Percentiles rank a stretch among this genome's conserved stretches.
Evolutionary conservation across 352 stramenopile species (phyloP).

Genomic region (Phytophthora litchii): DNA sequence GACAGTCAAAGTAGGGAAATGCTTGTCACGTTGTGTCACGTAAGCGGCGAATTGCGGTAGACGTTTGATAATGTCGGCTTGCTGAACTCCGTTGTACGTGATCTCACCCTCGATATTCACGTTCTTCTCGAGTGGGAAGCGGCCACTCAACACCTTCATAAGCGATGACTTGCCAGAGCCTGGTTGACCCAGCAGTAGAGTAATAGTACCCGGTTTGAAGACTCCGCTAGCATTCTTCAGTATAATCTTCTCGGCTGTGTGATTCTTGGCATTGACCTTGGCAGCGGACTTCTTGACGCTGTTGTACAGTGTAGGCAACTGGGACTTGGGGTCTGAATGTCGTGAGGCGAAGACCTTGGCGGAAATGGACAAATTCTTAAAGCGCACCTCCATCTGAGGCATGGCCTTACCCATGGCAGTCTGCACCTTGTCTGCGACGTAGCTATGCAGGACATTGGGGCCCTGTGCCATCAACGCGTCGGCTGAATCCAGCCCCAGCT

Average conservation of each 20-base stretch:
- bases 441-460: constrained; percentile 29
- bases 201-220: constrained; percentile 37
- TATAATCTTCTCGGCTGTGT: constrained; percentile 44
- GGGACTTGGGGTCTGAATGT: constrained; percentile 16
- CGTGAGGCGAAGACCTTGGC: constrained; percentile 26
- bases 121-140: constrained; percentile 28
- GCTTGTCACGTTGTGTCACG: constrained; percentile 78
- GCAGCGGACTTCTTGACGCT: constrained; percentile 36
- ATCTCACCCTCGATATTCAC: constrained; percentile 26
- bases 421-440: constrained; percentile 27
- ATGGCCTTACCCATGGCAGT: constrained; percentile 24
- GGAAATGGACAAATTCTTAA: constrained; percentile 32
- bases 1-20: constrained; percentile 68
- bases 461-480: constrained; percentile 35
- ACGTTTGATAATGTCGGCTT: constrained; percentile 26
- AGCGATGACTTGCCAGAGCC: constrained; percentile 30
- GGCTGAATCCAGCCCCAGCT: constrained; percentile 21
- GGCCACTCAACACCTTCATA: constrained; percentile 27
- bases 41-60: constrained; percentile 58
- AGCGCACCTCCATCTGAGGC: constrained; percentile 39
- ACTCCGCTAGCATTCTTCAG: constrained; percentile 51
- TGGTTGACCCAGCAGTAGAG: constrained; percentile 23
- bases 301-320: constrained; percentile 54
- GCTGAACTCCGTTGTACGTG: constrained; percentile 26
- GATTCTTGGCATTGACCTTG: constrained; percentile 37